Conservation (phyloP, 208 protist genomes). For the Balamuthia mandrillaris region DNA sequence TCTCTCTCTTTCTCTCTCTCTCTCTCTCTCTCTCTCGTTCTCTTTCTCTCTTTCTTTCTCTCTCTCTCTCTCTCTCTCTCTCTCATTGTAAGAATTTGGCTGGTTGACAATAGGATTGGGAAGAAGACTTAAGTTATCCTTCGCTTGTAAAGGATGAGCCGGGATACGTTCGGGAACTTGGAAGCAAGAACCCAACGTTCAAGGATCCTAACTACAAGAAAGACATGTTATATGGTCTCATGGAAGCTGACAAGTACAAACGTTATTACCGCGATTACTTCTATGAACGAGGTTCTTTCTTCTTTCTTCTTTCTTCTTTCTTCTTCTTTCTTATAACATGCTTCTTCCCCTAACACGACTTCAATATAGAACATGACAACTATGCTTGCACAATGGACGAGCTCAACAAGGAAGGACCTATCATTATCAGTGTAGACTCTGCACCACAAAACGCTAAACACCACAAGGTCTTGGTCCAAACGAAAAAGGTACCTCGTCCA, state of each 20-base stretch:
- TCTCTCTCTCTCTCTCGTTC: not conserved
- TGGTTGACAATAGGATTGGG: not conserved
- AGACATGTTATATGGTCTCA: no score
- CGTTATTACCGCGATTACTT: constrained; percentile 26
- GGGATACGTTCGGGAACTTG: constrained; percentile 30
- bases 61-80: not conserved
- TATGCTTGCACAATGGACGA: no score
- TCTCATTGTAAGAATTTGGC: not conserved
- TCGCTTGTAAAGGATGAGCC: not conserved
- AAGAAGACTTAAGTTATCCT: not conserved
- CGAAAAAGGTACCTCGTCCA: no score
- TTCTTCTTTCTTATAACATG: no score
- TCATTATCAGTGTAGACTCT: no score
- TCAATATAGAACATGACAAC: no score
- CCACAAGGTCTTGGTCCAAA: no score
- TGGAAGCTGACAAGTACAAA: constrained; percentile 28
- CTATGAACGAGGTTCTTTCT: not conserved
- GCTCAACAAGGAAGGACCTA: no score
- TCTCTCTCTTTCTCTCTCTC: not conserved
- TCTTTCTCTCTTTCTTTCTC: not conserved
- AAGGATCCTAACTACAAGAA: not conserved
- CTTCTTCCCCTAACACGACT: no score
- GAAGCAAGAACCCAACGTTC: not conserved
- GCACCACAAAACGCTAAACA: no score
- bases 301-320: not conserved